Evolutionary conservation across 2,329 filamentous ascomycete genomes (phyloP).

Genomic region (Sporothrix variecibatus): DNA sequence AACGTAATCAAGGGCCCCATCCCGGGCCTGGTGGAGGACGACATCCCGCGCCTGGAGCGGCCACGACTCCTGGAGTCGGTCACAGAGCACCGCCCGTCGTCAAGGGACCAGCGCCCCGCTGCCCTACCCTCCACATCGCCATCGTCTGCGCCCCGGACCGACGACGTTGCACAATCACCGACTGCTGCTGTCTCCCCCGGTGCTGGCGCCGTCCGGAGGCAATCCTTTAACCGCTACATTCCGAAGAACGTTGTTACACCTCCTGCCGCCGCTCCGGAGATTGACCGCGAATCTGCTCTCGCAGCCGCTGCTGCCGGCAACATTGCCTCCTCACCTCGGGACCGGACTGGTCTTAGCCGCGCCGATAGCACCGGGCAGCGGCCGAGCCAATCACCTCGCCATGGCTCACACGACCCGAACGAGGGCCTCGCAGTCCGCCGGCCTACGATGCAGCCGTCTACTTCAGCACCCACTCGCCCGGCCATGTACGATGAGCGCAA

Average conservation of each 20-base stretch:
- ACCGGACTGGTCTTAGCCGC: constrained; percentile 12
- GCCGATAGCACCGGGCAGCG: constrained; percentile 33
- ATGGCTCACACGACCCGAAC: constrained; percentile 46
- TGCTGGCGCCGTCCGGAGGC: constrained; percentile 35
- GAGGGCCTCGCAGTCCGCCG: constrained; percentile 57
- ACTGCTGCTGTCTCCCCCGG: constrained; percentile 35
- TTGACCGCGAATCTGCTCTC: constrained; percentile 40
- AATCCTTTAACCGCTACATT: constrained; percentile 45
- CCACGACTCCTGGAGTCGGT: constrained; percentile 24
- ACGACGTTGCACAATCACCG: constrained; percentile 30
- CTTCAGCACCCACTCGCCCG: constrained; percentile 51
- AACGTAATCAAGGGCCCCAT: constrained; percentile 73
- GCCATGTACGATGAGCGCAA: constrained; percentile 41
- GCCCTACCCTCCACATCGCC: constrained; percentile 5
- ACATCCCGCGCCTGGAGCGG: constrained; percentile 52
- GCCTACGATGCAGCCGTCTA: constrained; percentile 48
- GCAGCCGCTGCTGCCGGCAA: constrained; percentile 44
- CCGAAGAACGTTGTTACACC: constrained; percentile 19
- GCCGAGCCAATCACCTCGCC: constrained; percentile 47
- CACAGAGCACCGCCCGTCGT: constrained; percentile 34
- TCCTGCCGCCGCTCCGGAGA: constrained; percentile 36
- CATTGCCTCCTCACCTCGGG: constrained; percentile 25
- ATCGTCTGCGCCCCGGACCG: not conserved
- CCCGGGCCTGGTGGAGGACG: constrained; percentile 78
- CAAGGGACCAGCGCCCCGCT: constrained; percentile 38